Evolutionary conservation across 2,329 filamentous ascomycete species (phyloP), one percentile per base, ranked within the genome.

Genomic region (Fusarium zealandicum): DNA sequence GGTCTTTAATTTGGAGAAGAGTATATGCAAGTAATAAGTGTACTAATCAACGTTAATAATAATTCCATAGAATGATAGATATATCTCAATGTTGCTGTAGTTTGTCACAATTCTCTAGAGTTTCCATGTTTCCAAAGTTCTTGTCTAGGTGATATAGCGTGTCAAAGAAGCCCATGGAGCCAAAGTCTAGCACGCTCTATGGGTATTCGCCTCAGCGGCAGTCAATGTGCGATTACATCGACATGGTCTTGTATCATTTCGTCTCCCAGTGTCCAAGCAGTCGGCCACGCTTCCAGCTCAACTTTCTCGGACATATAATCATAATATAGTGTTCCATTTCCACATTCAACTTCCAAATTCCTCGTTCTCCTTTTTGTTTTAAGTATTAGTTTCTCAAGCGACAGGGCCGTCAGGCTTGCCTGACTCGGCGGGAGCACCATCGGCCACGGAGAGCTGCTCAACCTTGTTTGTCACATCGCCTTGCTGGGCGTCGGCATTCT

Each of bases 381-480:
- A 35, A n/a, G n/a, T 12, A 51, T 52, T 46, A 36, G 25, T 44
- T 14, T 28, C 9, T 61, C 36, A 61, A 11, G 53, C 51, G 2
- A 41, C 38, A 17, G 56, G 41, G 32, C 36, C 36, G 28, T 61
- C 55, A 14, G 48, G 53, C 13, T 55, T 30, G 5, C 44, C 28
- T n/a, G 27, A 32, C 37, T 58, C 39, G 5, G 57, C 35, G 16
- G 36, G 7, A 13, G 37, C 18, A 25, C 41, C 49, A 27, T 57
- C 60, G 14, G 45, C 38, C 18, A 63, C 48, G 3, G 60, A 50
- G 10, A 63, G 46, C 35, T 54, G 47, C 45, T 64, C 52, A 3
- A 52, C 49, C 51, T 55, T 63, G 47, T 55, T 57, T 31, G 56
- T 43, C 32, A 42, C 59, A 14, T 38, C 37, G 1, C 30, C 35